These are phyloP conservation scores for Neocallimastix lanati DNA, from an alignment of 192 early-diverging fungal species.

Conservation along the genomic window DNA sequence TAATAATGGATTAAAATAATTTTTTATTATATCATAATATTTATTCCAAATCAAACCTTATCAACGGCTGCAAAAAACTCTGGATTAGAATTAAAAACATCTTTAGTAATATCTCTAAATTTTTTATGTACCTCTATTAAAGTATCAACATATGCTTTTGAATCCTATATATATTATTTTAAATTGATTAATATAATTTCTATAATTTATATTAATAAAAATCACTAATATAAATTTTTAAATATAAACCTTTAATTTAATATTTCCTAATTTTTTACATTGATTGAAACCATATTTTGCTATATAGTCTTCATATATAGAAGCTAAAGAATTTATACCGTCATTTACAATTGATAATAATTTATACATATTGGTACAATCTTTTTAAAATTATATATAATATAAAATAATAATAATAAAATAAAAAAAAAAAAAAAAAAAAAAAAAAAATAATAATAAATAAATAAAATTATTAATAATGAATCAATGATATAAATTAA, in stretches of 20 bases:
- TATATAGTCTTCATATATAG: background rate
- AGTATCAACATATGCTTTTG: slow-evolving; percentile 45
- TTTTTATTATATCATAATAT: too few species aligned
- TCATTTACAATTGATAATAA: background rate
- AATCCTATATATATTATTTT: slow-evolving; percentile 32
- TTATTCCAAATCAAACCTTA: too few species aligned
- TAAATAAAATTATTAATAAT: too few species aligned
- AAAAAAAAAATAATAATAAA: too few species aligned
- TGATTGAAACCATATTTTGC: background rate
- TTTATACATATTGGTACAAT: background rate
- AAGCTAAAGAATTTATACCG: background rate
- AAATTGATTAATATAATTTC: background rate
- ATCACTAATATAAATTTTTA: too few species aligned
- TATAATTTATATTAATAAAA: too few species aligned
- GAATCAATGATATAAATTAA: too few species aligned
- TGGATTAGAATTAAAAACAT: slow-evolving; percentile 45
- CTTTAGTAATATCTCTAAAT: slow-evolving; percentile 31
- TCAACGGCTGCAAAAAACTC: slow-evolving; percentile 59
- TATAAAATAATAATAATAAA: background rate
- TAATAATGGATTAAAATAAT: too few species aligned
- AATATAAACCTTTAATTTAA: background rate
- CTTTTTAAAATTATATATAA: background rate
- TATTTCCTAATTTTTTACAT: background rate
- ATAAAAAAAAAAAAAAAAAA: too few species aligned
- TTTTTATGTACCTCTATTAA: slow-evolving; percentile 43